Evolutionary conservation across 192 early-diverging fungal species (phyloP), one percentile per base, ranked within the genome.

Genomic region (Rhizophagus prolifer): DNA sequence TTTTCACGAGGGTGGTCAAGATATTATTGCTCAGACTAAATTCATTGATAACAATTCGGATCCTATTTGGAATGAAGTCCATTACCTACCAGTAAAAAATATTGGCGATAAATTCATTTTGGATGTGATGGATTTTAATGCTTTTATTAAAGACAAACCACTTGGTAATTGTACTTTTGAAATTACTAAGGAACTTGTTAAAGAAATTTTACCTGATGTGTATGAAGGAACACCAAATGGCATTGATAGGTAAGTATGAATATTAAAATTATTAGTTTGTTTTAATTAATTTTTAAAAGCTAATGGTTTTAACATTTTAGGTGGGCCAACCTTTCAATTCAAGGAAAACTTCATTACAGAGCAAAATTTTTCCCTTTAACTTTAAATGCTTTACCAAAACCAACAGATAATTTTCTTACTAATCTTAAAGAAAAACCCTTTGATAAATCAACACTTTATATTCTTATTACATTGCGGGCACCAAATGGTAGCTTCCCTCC

Each of bases 11-110:
- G 79, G 79, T 34, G 70, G 77, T 12, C 80, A 78, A 60, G 79
- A 81, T 8, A 83, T 90, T 80, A 76, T 86, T n/a, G 84, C 94
- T 65, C 93, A 89, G 50, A 96, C 95, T 21, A 90, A 92, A 38
- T 87, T 91, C 79, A 93, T 95, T 76, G 89, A 92, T 31, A 92
- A 94, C 75, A 91, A 92, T 23, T 80, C 97, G 70, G 90, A 95
- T 70, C 97, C 97, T 1, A 88, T 90, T 31, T 99, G 96, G 96
- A 91, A 96, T 82, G 95, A 96, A 85, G 89, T 89, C 26, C 88
- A 94, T 44, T 96, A 95, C 77, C 86, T 94, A 16, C 91, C 94
- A 21, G 86, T 92, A 65, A 94, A 92, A 77, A 90, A 92, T 9
- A 81, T 90, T 26, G 85, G 85, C 70, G 94, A 99, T 75, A 77